Percentiles rank a stretch among this genome's conserved stretches.
phyloP scores from a whole-genome alignment of 176 grass and related monocot genomes.

The Thalia dealbata region DNA sequence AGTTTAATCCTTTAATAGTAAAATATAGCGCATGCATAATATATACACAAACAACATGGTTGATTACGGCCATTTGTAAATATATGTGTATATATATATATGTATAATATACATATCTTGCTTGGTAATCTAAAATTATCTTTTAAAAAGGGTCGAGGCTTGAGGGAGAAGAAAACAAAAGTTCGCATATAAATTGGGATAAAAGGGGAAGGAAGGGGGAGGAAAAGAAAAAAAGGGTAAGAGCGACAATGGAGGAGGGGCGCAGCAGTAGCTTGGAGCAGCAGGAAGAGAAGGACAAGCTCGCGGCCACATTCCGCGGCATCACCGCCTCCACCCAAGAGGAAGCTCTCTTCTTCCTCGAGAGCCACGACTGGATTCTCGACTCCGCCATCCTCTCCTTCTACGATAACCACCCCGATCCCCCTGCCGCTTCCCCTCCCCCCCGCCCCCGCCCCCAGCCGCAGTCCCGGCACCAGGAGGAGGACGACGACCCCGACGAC shows the following conservation, averaged over 20 bases:
- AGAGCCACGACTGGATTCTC: conserved; percentile 67
- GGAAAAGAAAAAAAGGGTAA: background rate
- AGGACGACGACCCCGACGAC: background rate
- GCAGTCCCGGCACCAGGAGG: background rate
- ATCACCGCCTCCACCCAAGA: conserved; percentile 56
- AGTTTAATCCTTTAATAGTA: no score
- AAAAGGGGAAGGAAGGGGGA: background rate
- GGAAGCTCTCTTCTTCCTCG: conserved; percentile 76
- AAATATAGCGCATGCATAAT: no score
- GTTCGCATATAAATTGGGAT: background rate
- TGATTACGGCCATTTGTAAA: no score
- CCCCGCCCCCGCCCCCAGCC: background rate
- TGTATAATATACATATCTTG: no score
- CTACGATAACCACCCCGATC: conserved; percentile 35
- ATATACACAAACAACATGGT: no score
- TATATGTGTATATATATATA: no score
- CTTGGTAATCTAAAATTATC: no score
- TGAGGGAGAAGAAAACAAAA: background rate
- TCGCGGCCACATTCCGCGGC: conserved; percentile 54
- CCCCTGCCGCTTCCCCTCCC: background rate
- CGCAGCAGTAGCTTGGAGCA: background rate
- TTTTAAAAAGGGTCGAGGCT: no score
- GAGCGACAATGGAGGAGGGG: background rate
- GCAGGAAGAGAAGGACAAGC: background rate
- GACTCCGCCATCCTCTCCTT: conserved; percentile 64